Evolutionary conservation across 2,329 filamentous ascomycete species (phyloP).

Genomic region (Fusarium albosuccineum): DNA sequence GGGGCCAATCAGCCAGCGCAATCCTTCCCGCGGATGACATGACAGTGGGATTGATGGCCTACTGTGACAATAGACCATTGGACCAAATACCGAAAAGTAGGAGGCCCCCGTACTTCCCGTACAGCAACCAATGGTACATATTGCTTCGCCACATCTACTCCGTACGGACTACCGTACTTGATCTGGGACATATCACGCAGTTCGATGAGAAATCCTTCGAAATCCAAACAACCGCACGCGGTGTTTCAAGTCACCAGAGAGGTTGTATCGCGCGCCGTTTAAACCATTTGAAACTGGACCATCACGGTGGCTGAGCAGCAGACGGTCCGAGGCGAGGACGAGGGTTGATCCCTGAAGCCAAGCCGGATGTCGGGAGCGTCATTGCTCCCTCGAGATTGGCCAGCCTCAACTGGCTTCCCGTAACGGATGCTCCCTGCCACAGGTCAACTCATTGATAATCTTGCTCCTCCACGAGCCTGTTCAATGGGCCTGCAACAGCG

Average conservation of each 20-base stretch:
- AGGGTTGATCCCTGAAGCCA: slow-evolving; percentile 25
- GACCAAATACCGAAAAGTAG: too few species aligned
- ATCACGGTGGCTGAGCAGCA: slow-evolving; percentile 2
- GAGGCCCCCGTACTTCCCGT: too few species aligned
- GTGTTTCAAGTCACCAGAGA: slow-evolving; percentile 15
- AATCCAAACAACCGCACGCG: slow-evolving; percentile 2
- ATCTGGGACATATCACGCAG: slow-evolving; percentile 14
- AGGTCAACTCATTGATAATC: too few species aligned
- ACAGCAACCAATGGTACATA: too few species aligned
- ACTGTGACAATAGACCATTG: too few species aligned
- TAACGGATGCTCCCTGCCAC: too few species aligned
- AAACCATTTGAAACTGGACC: not conserved
- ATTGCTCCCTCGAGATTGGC: not conserved
- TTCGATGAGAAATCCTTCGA: slow-evolving; percentile 20
- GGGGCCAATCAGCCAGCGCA: too few species aligned
- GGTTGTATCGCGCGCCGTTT: not conserved
- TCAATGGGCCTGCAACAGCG: too few species aligned
- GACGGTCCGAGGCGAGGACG: too few species aligned
- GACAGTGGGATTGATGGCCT: too few species aligned
- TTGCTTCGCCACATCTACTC: too few species aligned
- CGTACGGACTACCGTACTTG: slow-evolving; percentile 1
- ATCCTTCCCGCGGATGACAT: too few species aligned
- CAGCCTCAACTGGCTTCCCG: not conserved
- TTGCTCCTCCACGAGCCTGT: not conserved
- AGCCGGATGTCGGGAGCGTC: slow-evolving; percentile 35